Base-by-base conservation (phyloP, 2,329 filamentous ascomycete genomes). In the Monosporascus cannonballus region DNA sequence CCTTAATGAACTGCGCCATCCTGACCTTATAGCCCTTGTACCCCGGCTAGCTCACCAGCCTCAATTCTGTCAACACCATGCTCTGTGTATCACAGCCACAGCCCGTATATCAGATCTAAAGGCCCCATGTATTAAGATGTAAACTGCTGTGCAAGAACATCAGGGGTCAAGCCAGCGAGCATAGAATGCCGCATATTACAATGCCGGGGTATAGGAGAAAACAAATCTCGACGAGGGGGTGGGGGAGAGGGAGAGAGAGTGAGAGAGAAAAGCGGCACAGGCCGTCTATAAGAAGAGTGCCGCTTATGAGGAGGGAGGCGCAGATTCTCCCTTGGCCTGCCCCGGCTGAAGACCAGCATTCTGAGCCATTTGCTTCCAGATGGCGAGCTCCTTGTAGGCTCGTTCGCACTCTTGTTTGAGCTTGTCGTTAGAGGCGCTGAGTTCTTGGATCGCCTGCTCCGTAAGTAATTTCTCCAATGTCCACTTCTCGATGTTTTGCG, bases 401-500 rank as follows among this genome's bases (percentile, higher is more conserved):
- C 87, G 78, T 67, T 91, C 86, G 60, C 86, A 89, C 66, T 94
- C 89, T 37, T 79, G 77, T 75, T 93, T 93, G 57, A 93, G 80
- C 72, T 92, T 94, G 61, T 95, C 90, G 64, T 93, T 95, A 58
- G 87, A 92, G 30, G 85, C 81, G 65, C 87, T 93, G 49, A 96
- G 83, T 71, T 97, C 93, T 17, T 86, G 85, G 60, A 95, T 93
- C 47, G 90, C 90, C 68, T 94, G 89, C 72, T 95, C 90, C 0
- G 89, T 93, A 39, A 94, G 79, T 39, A 95, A 80, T 73, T 97
- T 97, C 72, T 94, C 90, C 27, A 94, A 76, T 4, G 89, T 93
- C 89, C 89, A 94, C 71, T 96, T 91, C 69, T 96, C 93, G 57
- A 96, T 91, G 68, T 96, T 96, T 59, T 94, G 89, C 17, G 88